These are phyloP conservation scores for Baorangia bicolor DNA, from an alignment of 768 basidiomycete genomes.

Conservation along the genomic window DNA sequence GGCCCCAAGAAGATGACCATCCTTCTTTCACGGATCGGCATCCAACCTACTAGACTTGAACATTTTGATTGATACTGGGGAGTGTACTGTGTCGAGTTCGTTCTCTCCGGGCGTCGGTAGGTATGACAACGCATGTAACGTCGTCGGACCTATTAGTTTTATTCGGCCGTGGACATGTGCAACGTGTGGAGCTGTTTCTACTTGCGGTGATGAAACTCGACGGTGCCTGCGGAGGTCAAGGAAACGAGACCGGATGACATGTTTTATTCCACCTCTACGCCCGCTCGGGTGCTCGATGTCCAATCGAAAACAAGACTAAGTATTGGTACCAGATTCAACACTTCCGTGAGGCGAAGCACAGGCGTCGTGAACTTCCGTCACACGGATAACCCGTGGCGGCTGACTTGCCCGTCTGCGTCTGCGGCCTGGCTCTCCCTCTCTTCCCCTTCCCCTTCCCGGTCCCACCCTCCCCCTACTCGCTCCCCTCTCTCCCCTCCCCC, in stretches of 20 bases:
- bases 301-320: background rate
- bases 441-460: background rate
- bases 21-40: conserved; percentile 45
- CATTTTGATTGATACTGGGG: conserved; percentile 46
- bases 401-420: conserved; percentile 22
- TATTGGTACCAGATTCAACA: background rate
- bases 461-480: background rate
- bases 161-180: too few species aligned
- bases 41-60: conserved; percentile 46
- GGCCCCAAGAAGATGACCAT: conserved; percentile 41
- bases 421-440: conserved; percentile 3
- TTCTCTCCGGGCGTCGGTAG: too few species aligned
- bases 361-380: conserved; percentile 13
- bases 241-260: background rate
- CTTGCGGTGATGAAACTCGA: background rate
- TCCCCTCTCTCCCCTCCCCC: background rate
- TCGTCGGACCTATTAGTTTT: background rate
- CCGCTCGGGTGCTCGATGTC: conserved; percentile 8
- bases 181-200: too few species aligned
- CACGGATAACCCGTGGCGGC: conserved; percentile 30
- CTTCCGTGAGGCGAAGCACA: conserved; percentile 3
- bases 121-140: conserved; percentile 8
- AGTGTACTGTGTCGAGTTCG: background rate
- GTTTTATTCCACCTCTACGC: conserved; percentile 1
- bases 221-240: background rate